Percentiles rank a stretch among this genome's conserved stretches.
phyloP scores from a whole-genome alignment of 2,329 filamentous ascomycete genomes.

The Colletotrichum phormii region DNA sequence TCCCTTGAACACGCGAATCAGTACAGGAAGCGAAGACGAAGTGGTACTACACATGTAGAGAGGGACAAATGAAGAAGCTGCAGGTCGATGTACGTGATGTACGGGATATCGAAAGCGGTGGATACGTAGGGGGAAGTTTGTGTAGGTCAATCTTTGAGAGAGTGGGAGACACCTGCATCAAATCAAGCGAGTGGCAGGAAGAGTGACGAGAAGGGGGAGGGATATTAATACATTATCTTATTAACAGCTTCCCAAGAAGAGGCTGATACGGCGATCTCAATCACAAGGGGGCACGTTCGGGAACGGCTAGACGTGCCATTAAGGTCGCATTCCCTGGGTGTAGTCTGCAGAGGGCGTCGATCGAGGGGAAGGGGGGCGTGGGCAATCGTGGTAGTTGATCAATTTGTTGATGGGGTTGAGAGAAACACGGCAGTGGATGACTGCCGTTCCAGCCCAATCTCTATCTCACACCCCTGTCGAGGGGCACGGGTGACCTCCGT shows the following conservation, averaged over 20 bases:
- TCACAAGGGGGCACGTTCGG: constrained; percentile 1
- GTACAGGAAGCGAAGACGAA: background rate
- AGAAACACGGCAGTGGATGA: background rate
- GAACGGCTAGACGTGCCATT: constrained; percentile 27
- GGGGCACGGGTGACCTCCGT: background rate
- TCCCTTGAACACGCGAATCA: constrained; percentile 9
- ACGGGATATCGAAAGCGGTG: background rate
- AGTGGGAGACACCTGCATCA: constrained; percentile 4
- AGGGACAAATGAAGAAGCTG: background rate
- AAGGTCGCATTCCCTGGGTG: constrained; percentile 31
- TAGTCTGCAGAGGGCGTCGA: constrained; percentile 12
- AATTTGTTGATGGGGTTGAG: background rate
- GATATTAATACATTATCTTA: constrained; percentile 28
- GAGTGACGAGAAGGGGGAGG: background rate
- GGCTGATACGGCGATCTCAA: constrained; percentile 18
- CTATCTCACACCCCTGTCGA: background rate
- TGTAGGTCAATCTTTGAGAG: background rate
- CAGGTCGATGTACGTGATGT: background rate
- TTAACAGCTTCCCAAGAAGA: constrained; percentile 20
- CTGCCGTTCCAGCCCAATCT: constrained; percentile 7
- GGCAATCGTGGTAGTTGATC: background rate
- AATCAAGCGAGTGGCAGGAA: background rate
- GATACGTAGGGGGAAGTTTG: background rate
- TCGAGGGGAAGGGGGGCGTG: background rate
- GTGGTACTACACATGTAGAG: constrained; percentile 4